Percentiles rank a stretch among this genome's conserved stretches.
phyloP scores from a whole-genome alignment of 225 moss, liverwort and hornwort genomes.

The Polytrichum commune region DNA sequence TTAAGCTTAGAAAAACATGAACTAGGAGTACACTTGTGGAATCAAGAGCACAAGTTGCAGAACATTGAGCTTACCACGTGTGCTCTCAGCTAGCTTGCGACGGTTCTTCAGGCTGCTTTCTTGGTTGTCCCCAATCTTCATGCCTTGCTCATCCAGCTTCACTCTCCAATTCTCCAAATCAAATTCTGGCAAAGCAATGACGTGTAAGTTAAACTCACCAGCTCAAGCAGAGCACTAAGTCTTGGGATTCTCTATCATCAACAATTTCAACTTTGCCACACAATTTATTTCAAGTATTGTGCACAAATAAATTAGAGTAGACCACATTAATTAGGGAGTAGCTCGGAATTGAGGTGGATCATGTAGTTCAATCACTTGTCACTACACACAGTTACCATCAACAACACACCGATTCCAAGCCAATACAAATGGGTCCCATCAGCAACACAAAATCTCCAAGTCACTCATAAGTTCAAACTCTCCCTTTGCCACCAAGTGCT shows the following conservation, averaged over 20 bases:
- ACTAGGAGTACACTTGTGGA: too few species aligned
- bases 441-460: too few species aligned
- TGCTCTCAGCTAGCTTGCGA: constrained; percentile 84
- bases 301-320: neutral
- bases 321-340: neutral
- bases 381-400: neutral
- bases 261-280: neutral
- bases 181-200: constrained; percentile 54
- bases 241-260: neutral
- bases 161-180: constrained; percentile 83
- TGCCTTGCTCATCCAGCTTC: constrained; percentile 88
- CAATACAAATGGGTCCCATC: too few species aligned
- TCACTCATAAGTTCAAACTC: too few species aligned
- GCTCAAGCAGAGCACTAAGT: neutral
- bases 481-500: too few species aligned
- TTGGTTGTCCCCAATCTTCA: constrained; percentile 85
- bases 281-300: neutral
- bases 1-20: too few species aligned
- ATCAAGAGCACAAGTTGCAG: too few species aligned
- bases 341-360: neutral
- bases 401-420: too few species aligned
- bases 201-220: neutral
- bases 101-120: constrained; percentile 86
- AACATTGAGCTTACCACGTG: constrained; percentile 54
- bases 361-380: neutral